Evolutionary conservation across 306 rosid genomes (phyloP).

Genomic region (Fagus crenata): DNA sequence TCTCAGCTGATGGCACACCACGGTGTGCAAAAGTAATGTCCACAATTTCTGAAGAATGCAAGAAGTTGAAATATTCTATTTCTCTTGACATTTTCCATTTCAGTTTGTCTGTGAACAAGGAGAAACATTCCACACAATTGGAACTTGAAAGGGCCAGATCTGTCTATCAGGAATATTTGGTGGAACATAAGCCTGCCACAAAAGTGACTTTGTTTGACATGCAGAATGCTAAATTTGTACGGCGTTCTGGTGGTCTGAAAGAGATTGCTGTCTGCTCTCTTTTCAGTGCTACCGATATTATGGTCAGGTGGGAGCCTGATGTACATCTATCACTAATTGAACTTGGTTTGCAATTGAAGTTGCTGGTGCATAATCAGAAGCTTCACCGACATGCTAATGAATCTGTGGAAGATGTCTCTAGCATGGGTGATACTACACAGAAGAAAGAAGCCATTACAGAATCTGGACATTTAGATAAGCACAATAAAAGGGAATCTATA

Average conservation of each 20-base stretch:
- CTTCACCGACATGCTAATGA: slow-evolving; percentile 54
- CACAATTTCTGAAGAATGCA: slow-evolving; percentile 58
- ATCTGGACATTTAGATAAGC: slow-evolving; percentile 61
- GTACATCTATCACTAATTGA: slow-evolving; percentile 79
- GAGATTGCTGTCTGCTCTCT: slow-evolving; percentile 94
- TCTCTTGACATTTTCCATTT: slow-evolving; percentile 86
- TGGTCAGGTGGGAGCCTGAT: slow-evolving; percentile 94
- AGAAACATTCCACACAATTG: slow-evolving; percentile 81
- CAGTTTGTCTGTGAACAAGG: slow-evolving; percentile 78
- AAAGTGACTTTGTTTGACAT: slow-evolving; percentile 81
- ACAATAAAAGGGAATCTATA: slow-evolving; percentile 82
- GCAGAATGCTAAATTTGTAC: slow-evolving; percentile 95
- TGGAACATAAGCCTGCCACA: slow-evolving; percentile 58
- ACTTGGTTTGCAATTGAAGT: slow-evolving; percentile 73
- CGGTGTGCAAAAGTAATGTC: slow-evolving; percentile 78
- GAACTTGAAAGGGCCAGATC: slow-evolving; percentile 95
- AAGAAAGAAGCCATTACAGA: slow-evolving; percentile 52
- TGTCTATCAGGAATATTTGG: slow-evolving; percentile 77
- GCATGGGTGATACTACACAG: slow-evolving; percentile 47
- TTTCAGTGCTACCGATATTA: slow-evolving; percentile 93
- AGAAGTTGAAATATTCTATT: slow-evolving; percentile 67
- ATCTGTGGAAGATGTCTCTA: slow-evolving; percentile 39
- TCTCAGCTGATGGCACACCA: slow-evolving; percentile 76
- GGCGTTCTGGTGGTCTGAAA: slow-evolving; percentile 83
- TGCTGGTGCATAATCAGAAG: slow-evolving; percentile 68